Percentiles rank a stretch among this genome's conserved stretches.
Evolutionary conservation across 2,329 filamentous ascomycete genomes (phyloP).

Genomic region (Ceratocystis cubensis): DNA sequence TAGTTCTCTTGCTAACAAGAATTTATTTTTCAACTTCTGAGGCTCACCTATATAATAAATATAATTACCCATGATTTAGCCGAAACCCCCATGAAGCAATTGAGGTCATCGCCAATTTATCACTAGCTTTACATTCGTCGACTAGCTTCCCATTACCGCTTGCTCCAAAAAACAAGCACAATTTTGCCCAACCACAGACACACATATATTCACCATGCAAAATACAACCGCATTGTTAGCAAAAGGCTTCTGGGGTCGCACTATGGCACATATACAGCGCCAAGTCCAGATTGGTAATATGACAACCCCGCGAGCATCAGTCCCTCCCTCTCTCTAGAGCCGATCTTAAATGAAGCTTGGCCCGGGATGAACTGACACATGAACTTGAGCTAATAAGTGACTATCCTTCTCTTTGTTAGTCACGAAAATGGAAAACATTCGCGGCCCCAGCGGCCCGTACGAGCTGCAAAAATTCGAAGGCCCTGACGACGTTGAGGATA

Average conservation of each 20-base stretch:
- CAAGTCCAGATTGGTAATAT: conserved; percentile 41
- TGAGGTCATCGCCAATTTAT: conserved; percentile 3
- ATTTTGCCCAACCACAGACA: conserved; percentile 26
- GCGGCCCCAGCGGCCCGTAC: conserved; percentile 49
- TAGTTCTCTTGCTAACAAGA: too few species aligned
- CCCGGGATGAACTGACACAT: too few species aligned
- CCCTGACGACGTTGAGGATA: conserved; percentile 36
- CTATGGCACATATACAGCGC: conserved; percentile 47
- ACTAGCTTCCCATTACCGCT: neutral
- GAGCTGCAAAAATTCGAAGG: conserved; percentile 51
- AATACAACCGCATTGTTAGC: conserved; percentile 30
- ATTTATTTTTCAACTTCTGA: too few species aligned
- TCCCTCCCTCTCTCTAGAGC: neutral
- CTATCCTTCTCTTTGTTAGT: conserved; percentile 33
- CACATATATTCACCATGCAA: conserved; percentile 20
- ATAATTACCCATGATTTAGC: neutral
- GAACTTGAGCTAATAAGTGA: neutral
- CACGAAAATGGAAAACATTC: conserved; percentile 56
- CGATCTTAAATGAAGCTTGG: neutral
- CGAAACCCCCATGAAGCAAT: neutral
- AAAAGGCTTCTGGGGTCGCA: conserved; percentile 46
- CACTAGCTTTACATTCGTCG: neutral
- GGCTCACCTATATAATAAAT: too few species aligned
- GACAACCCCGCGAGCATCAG: conserved; percentile 16
- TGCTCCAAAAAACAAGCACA: too few species aligned